Conservation (phyloP, 176 grass and related monocot genomes). For the Rhipidocladum racemiflorum region DNA sequence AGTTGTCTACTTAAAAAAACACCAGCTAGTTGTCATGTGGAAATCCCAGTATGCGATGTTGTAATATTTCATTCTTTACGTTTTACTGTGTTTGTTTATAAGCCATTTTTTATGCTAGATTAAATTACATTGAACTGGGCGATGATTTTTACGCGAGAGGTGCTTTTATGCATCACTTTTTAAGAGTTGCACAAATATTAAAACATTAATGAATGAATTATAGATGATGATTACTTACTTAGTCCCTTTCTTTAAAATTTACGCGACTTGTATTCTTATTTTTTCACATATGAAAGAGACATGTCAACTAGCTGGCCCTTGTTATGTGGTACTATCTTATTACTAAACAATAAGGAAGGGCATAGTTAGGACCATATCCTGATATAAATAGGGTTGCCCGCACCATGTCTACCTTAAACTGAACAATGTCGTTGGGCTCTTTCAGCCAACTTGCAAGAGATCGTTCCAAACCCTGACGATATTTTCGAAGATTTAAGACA, state of each 20-base stretch:
- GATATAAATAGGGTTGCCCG: neutral
- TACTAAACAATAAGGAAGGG: neutral
- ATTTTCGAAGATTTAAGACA: neutral
- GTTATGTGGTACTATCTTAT: neutral
- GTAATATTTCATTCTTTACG: neutral
- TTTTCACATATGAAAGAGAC: neutral
- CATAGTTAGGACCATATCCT: neutral
- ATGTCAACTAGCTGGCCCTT: no score
- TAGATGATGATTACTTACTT: no score
- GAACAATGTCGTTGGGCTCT: neutral
- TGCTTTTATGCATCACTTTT: no score
- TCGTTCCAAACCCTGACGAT: neutral
- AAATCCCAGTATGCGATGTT: neutral
- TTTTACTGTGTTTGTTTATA: neutral
- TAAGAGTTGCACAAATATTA: no score
- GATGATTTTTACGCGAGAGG: no score
- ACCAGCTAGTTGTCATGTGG: neutral
- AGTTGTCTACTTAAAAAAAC: neutral
- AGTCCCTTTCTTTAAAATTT: no score
- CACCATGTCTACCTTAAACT: neutral
- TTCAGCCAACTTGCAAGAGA: neutral
- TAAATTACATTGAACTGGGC: no score
- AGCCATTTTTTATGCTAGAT: no score
- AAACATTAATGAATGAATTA: no score
- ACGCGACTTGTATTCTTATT: neutral